phyloP scores from a whole-genome alignment of 495 filamentous ascomycete species.

The Delitschia confertaspora region DNA sequence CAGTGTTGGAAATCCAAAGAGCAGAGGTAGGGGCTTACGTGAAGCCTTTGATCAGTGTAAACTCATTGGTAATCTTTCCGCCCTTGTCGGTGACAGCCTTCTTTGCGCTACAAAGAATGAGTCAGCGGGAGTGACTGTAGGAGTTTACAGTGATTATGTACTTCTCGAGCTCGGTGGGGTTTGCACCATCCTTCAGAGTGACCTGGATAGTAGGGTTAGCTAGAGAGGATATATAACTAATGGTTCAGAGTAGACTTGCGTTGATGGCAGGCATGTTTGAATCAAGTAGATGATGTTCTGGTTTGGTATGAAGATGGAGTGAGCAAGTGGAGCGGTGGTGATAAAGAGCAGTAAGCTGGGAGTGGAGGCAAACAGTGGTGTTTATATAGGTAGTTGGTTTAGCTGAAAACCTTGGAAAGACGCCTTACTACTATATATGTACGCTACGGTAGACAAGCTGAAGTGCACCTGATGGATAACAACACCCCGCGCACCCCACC shows the following conservation, averaged over 20 bases:
- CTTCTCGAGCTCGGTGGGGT: constrained; percentile 53
- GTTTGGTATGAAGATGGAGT: constrained; percentile 3
- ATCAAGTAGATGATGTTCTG: too few relatives aligned
- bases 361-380: not conserved
- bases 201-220: constrained; percentile 48
- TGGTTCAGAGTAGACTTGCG: constrained; percentile 45
- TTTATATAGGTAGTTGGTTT: too few relatives aligned
- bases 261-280: constrained; percentile 63
- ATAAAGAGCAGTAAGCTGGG: constrained; percentile 1
- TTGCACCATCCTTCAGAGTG: constrained; percentile 61
- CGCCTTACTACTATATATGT: too few relatives aligned
- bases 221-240: not conserved
- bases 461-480: too few relatives aligned
- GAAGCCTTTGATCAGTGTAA: constrained; percentile 81
- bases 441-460: too few relatives aligned
- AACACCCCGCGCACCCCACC: constrained; percentile 9
- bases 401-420: too few relatives aligned
- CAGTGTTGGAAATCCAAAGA: not conserved
- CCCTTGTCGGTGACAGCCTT: constrained; percentile 57
- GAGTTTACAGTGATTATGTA: constrained; percentile 34
- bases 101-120: constrained; percentile 54
- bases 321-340: constrained; percentile 7
- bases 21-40: constrained; percentile 49
- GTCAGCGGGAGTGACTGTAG: too few relatives aligned
- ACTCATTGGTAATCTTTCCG: constrained; percentile 74